These are phyloP conservation scores for Hanseniaspora taiwanica DNA, from an alignment of 805 yeast genomes.

Conservation along the genomic window DNA sequence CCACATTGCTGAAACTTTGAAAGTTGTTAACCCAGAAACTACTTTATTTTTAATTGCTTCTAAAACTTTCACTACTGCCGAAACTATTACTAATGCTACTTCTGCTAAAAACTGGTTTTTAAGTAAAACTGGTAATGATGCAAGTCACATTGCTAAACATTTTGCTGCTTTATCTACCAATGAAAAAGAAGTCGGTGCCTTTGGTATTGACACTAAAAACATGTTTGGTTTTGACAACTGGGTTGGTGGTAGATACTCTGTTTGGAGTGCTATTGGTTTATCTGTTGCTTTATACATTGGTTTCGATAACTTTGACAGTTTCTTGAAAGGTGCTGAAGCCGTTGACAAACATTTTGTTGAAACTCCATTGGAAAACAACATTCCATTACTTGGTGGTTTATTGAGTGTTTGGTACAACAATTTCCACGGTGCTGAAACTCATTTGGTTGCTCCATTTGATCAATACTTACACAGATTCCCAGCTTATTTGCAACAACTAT, in stretches of 20 bases:
- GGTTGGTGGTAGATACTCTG: slow-evolving; percentile 99
- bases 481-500: slow-evolving; percentile 95
- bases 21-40: slow-evolving; percentile 71
- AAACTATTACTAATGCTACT: slow-evolving; percentile 91
- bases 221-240: slow-evolving; percentile 98
- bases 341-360: slow-evolving; percentile 80
- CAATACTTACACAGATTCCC: slow-evolving; percentile 99
- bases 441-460: slow-evolving; percentile 95
- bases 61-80: slow-evolving; percentile 98
- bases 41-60: slow-evolving; percentile 88
- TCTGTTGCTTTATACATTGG: slow-evolving; percentile 94
- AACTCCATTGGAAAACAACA: slow-evolving; percentile 81
- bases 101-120: slow-evolving; percentile 94
- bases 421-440: slow-evolving; percentile 96
- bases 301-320: slow-evolving; percentile 79
- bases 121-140: slow-evolving; percentile 45
- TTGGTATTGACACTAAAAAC: slow-evolving; percentile 94
- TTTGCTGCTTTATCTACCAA: slow-evolving; percentile 95
- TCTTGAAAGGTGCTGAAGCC: slow-evolving; percentile 96
- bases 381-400: slow-evolving; percentile 87
- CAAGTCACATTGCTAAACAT: slow-evolving; percentile 81
- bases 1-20: slow-evolving; percentile 82
- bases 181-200: slow-evolving; percentile 78
- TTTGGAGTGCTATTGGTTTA: slow-evolving; percentile 97
- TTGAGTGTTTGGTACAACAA: slow-evolving; percentile 97